Evolutionary conservation across 495 filamentous ascomycete species (phyloP), one percentile per base, ranked within the genome.

Genomic region (Penicillium turbatum): DNA sequence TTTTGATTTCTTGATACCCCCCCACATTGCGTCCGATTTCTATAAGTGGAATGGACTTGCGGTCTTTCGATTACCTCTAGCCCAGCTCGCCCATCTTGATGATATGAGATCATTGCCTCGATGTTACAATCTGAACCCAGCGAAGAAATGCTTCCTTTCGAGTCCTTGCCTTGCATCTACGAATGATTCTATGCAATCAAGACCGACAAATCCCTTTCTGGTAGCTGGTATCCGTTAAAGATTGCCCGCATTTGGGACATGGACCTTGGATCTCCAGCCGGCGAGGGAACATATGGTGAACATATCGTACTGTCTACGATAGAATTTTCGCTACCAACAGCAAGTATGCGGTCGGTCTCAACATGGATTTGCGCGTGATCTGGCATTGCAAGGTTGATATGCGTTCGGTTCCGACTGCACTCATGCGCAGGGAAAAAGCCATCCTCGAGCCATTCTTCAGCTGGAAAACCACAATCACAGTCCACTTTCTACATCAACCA

Each of bases 1-100:
- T 51, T 26, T 37, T 35, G 15, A 40, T 49, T 40, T 34, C 35
- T 17, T 29, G 10, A 24, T 11, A 51, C 43, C 42, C 49, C n/a
- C 49, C 49, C 30, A 26, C 11, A 5, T 37, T n/a, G 17, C 32
- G 21, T 36, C 32, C 26, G 8, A 3, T 16, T 48, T 48, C 32
- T 27, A 30, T 11, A 16, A 2, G 5, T 36, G 31, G 19, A 31
- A 17, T 3, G 29, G 27, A 32, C 45, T n/a, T 0, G n/a, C 16
- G 41, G 30, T 17, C 11, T 15, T 44, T 27, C 26, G 21, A 29
- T 32, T 8, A 47, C 31, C 7, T 17, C 8, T 29, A 29, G 41
- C 9, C 13, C 13, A 36, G 30, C 32, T 17, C 11, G 9, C 24
- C 24, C 9, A 29, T 15, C 12, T 27, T 24, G 41, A 8, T 9